Evolutionary conservation across 768 basidiomycete species (phyloP).

Genomic region (Boletus sp.): DNA sequence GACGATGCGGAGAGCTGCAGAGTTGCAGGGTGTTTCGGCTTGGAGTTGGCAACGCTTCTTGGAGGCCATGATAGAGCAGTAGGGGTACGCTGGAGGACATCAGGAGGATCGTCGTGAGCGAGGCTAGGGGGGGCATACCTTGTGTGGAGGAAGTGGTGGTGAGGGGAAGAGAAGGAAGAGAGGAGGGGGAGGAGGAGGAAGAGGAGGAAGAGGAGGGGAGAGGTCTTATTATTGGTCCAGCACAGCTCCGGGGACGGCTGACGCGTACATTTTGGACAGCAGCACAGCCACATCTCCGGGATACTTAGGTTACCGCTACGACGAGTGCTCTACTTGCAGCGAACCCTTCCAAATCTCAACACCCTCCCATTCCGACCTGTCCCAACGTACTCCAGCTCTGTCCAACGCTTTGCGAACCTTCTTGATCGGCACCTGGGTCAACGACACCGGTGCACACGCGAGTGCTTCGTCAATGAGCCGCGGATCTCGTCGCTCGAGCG

Average conservation of each 20-base stretch:
- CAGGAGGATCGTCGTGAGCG: neutral
- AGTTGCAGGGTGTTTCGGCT: slow-evolving; percentile 54
- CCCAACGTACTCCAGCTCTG: slow-evolving; percentile 58
- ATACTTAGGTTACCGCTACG: neutral
- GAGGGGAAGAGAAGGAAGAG: neutral
- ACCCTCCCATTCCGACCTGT: slow-evolving; percentile 70
- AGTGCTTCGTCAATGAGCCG: slow-evolving; percentile 57
- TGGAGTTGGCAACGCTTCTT: slow-evolving; percentile 87
- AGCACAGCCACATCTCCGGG: slow-evolving; percentile 22
- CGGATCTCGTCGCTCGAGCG: slow-evolving; percentile 79
- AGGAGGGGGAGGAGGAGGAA: neutral
- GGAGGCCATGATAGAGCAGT: slow-evolving; percentile 55
- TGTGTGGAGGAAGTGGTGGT: neutral
- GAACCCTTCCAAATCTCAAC: slow-evolving; percentile 68
- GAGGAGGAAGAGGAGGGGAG: neutral
- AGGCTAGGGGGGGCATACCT: neutral
- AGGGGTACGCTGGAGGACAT: neutral
- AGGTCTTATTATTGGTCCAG: slow-evolving; percentile 24
- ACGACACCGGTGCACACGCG: slow-evolving; percentile 53
- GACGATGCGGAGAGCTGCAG: slow-evolving; percentile 77
- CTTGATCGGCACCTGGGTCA: slow-evolving; percentile 54
- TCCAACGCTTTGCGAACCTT: slow-evolving; percentile 61
- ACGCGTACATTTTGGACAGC: slow-evolving; percentile 10
- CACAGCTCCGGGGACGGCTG: slow-evolving; percentile 34
- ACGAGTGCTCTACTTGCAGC: neutral